Base-by-base conservation (phyloP, 2,329 filamentous ascomycete species). In the Claviceps sp. region DNA sequence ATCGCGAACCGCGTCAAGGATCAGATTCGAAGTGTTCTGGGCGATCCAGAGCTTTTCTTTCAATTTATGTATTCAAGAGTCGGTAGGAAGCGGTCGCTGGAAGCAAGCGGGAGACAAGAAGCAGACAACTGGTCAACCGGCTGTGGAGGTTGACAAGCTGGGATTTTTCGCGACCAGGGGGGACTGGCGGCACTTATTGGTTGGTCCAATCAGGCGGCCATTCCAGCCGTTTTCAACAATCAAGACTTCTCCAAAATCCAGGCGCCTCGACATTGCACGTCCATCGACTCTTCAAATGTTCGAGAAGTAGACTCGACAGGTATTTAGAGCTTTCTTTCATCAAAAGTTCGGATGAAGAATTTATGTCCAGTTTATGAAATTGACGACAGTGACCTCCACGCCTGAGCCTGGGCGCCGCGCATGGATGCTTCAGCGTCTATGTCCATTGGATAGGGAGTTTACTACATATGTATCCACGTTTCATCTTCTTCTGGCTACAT, bases 201-300 rank as follows among this genome's bases (percentile, higher is more conserved):
- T 68, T 68, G 54, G 50, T 66, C 66, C 26, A 50, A 63, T 66
- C 58, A 26, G 57, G 66, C 54, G 49, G 49, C 55, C 55, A 58
- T 47, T 20, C 24, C 41, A 30, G 36, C 9, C 9, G 6, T 42
- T 43, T 42, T 24, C 9, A 43, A n/a, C 47, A 48, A 24, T 14
- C 22, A n/a, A 9, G 18, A 22, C 14, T 4, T 9, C n/a, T 38
- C n/a, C 16, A 6, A 22, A 47, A 5, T 38, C 37, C n/a, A 41
- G 7, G 16, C 3, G 16, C 7, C 22, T 4, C 36, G n/a, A 40
- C 8, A 7, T n/a, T 24, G 8, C n/a, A 42, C 30, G 14, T 22
- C 30, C n/a, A 22, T 8, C 20, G 3, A 16, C 4, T 34, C 8
- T 11, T 34, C 14, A 11, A 45, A 11, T 36, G 11, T 47, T 14